A percentile compares a stretch with the other conserved stretches of the same genome.
Evolutionary conservation across 306 rosid species (phyloP).

Genomic region (Castanea crenata): DNA sequence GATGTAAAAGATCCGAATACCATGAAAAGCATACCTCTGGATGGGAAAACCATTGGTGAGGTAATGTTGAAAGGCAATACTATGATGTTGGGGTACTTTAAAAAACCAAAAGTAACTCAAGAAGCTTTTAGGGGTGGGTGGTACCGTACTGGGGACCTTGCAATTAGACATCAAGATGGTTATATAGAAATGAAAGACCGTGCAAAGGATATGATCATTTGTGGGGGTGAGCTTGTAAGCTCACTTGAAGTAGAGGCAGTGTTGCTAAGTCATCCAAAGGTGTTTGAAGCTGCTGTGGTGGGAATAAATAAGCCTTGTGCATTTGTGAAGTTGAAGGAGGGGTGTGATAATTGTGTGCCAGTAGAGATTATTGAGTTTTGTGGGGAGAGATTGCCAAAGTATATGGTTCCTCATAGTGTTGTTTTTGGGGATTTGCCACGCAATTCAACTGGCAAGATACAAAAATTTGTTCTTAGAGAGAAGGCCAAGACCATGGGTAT

Average conservation of each 20-base stretch:
- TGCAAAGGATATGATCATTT: conserved; percentile 79
- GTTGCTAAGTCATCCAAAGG: conserved; percentile 65
- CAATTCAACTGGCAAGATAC: conserved; percentile 87
- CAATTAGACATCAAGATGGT: conserved; percentile 75
- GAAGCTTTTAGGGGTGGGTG: conserved; percentile 83
- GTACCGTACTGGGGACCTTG: conserved; percentile 82
- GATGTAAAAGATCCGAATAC: conserved; percentile 76
- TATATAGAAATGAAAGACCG: conserved; percentile 82
- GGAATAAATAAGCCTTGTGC: conserved; percentile 89
- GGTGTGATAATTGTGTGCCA: conserved; percentile 25
- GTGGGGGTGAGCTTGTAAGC: conserved; percentile 93
- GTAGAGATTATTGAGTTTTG: conserved; percentile 67
- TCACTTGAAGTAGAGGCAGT: conserved; percentile 81
- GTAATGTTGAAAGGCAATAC: conserved; percentile 89
- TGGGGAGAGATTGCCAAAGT: conserved; percentile 54
- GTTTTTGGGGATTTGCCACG: conserved; percentile 72
- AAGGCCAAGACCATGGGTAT: conserved; percentile 70
- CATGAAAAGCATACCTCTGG: conserved; percentile 74
- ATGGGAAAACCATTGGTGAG: conserved; percentile 81
- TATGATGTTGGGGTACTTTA: conserved; percentile 82
- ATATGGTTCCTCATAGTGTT: conserved; percentile 76
- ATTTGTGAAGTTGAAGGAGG: conserved; percentile 78
- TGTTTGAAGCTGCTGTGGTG: conserved; percentile 77
- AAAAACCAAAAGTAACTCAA: conserved; percentile 55
- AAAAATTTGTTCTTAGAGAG: conserved; percentile 58